Conservation (phyloP, 139 green algal genomes). For the Desmodesmus armatus region DNA sequence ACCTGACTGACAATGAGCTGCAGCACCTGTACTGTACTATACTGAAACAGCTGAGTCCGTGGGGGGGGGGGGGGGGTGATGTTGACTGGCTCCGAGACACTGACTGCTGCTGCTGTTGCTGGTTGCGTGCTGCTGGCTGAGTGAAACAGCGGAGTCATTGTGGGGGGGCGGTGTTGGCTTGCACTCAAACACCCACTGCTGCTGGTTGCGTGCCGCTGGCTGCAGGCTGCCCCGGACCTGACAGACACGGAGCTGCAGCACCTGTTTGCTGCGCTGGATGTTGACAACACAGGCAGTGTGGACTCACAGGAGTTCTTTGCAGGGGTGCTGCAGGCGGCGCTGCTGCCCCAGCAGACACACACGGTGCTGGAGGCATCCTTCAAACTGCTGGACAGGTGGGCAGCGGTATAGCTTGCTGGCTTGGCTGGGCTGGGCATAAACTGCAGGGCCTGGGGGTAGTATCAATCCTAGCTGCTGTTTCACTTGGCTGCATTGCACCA, state of each 20-base stretch:
- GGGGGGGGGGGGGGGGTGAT: too few relatives aligned
- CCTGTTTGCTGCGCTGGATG: conserved; percentile 66
- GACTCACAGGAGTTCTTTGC: conserved; percentile 70
- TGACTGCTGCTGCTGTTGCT: too few relatives aligned
- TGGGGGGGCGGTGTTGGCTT: too few relatives aligned
- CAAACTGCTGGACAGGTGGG: conserved; percentile 17
- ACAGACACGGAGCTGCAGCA: conserved; percentile 53
- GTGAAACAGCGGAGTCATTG: too few relatives aligned
- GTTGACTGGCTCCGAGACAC: too few relatives aligned
- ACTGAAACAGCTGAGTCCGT: too few relatives aligned
- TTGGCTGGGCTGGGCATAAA: too few relatives aligned
- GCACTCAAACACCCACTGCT: background rate
- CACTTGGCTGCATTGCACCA: background rate
- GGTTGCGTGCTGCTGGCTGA: too few relatives aligned
- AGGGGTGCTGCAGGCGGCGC: conserved; percentile 52
- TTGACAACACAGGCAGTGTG: conserved; percentile 65
- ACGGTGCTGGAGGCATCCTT: conserved; percentile 47
- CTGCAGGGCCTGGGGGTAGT: too few relatives aligned
- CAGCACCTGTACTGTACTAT: conserved; percentile 57
- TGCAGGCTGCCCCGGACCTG: conserved; percentile 59
- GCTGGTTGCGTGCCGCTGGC: background rate
- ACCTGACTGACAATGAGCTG: conserved; percentile 61
- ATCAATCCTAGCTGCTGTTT: background rate
- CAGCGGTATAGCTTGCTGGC: background rate
- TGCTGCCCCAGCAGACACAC: conserved; percentile 49